Evolutionary conservation across 2,329 filamentous ascomycete species (phyloP), one percentile per base, ranked within the genome.

Genomic region (Hortaea werneckii): DNA sequence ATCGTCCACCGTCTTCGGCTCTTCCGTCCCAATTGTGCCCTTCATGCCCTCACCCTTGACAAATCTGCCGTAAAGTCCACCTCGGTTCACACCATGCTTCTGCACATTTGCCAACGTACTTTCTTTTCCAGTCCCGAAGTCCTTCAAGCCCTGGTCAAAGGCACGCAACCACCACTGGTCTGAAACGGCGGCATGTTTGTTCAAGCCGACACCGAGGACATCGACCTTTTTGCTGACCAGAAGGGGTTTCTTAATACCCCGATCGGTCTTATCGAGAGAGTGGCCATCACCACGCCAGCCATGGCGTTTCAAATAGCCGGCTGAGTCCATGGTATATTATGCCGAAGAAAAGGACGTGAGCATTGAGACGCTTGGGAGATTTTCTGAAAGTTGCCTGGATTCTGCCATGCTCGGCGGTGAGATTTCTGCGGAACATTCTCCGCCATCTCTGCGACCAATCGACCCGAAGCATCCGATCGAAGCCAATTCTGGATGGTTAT

Each of bases 151-250:
- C 63, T 88, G 82, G 66, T 96, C 90, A 56, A 95, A 95, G 8
- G 92, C 92, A 48, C 87, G 83, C 67, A 95, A 75, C 92, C 92
- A 98, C 92, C 92, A 98, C 64, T 95, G 88, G 62, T 95, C 90
- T 56, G 76, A 74, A 29, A 77, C 72, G 28, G 73, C 73, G 46
- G 71, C 66, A 46, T 76, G 76, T 54, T 78, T 78, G 64, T 86
- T 87, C 62, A 85, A 81, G 45, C 90, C 90, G 5, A 96, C 72
- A 26, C 90, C 90, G 44, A 85, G 74, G 28, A 77, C 83, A 65
- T 94, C 85, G 57, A 82, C 76, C 67, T 94, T 94, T 57, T 85
- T 83, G 48, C 84, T 81, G 46, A 95, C 77, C 34, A 94, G 79
- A 28, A 96, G 76, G 5, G 90, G 90, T 56, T 85, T 85, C 27